A percentile compares a stretch with the other conserved stretches of the same genome.
Conservation (phyloP, 1,284 basidiomycete genomes). For the Ustilago crameri region DNA sequence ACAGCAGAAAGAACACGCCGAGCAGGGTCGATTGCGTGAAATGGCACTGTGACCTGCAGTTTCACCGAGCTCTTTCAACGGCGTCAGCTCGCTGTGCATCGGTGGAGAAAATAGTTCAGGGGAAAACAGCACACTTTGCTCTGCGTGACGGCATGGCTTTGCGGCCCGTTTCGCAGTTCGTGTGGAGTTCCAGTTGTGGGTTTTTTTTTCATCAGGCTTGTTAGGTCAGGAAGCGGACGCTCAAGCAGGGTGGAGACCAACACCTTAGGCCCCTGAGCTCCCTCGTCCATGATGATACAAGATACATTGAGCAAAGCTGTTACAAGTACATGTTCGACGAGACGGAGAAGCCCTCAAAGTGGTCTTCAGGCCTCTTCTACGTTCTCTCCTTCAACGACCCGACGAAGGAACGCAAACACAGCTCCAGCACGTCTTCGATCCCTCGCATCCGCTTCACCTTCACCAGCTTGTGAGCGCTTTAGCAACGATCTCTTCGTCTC, state of each 20-base stretch:
- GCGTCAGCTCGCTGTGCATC: neutral
- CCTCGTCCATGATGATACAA: constrained; percentile 5
- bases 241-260: constrained; percentile 1
- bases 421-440: constrained; percentile 34
- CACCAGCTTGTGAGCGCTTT: constrained; percentile 6
- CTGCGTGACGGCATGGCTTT: neutral
- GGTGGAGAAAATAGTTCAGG: neutral
- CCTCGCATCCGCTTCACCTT: constrained; percentile 21
- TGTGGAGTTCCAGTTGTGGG: neutral
- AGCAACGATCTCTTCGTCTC: constrained; percentile 19
- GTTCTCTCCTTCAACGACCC: constrained; percentile 30
- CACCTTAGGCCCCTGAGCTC: neutral
- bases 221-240: neutral
- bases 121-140: neutral
- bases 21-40: neutral
- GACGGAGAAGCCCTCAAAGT: neutral
- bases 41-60: neutral
- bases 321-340: constrained; percentile 6
- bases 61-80: too few relatives aligned
- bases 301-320: neutral
- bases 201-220: neutral
- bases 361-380: neutral
- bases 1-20: neutral
- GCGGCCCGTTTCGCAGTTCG: neutral
- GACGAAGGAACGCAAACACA: constrained; percentile 34